Percentiles rank a stretch among this genome's conserved stretches.
Conservation (phyloP, 1,139 yeast species). For the Petasospora rhodanensis region DNA sequence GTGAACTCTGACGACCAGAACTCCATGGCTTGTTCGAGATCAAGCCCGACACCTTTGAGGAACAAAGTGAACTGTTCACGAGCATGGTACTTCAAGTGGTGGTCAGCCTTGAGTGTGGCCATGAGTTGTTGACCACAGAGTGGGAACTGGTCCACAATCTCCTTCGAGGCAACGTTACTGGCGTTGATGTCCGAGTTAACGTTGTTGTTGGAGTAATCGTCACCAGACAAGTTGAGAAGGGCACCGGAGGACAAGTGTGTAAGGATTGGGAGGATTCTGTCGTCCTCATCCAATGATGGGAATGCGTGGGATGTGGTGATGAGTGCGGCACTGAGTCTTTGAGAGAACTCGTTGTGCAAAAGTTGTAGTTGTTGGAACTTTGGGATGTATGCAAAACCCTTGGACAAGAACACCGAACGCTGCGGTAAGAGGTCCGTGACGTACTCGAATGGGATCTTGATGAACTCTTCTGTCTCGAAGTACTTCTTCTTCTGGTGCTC, state of each 20-base stretch:
- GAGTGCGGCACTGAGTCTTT: conserved; percentile 48
- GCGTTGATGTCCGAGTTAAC: conserved; percentile 53
- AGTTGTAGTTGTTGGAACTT: conserved; percentile 71
- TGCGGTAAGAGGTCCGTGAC: conserved; percentile 71
- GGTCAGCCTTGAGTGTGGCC: conserved; percentile 49
- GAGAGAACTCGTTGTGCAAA: conserved; percentile 62
- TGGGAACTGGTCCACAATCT: conserved; percentile 67
- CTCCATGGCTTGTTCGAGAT: conserved; percentile 79
- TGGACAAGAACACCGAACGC: conserved; percentile 59
- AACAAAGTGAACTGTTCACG: conserved; percentile 84
- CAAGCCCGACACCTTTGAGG: conserved; percentile 83
- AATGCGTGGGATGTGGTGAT: conserved; percentile 69
- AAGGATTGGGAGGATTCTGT: conserved; percentile 77
- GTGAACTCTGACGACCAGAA: conserved; percentile 82
- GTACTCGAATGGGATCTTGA: conserved; percentile 82
- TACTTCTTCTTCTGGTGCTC: conserved; percentile 29
- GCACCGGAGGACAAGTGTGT: conserved; percentile 76
- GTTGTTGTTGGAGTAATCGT: conserved; percentile 30
- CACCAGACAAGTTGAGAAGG: conserved; percentile 40
- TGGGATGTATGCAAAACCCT: conserved; percentile 83
- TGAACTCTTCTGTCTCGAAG: conserved; percentile 57
- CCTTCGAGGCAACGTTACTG: conserved; percentile 51
- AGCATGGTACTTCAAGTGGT: conserved; percentile 77
- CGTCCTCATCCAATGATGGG: conserved; percentile 89
- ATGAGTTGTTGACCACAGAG: conserved; percentile 74